Percentiles rank a stretch among this genome's conserved stretches.
Evolutionary conservation across 495 filamentous ascomycete genomes (phyloP).

Genomic region (Talaromyces borbonicus): DNA sequence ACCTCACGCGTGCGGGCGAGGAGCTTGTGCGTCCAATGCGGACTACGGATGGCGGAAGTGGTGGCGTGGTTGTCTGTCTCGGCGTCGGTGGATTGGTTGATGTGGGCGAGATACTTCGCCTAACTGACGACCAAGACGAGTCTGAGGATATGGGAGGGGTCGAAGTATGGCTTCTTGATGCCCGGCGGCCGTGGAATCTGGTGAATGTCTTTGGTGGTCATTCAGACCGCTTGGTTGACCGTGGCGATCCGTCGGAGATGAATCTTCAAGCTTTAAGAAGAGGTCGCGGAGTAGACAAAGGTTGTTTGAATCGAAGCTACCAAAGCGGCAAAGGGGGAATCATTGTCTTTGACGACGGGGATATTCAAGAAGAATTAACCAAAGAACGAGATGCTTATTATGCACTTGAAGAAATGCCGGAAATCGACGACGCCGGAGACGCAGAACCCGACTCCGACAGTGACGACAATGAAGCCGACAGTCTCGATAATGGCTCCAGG

Average conservation of each 20-base stretch:
- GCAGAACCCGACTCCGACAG: constrained; percentile 28
- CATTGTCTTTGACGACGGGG: constrained; percentile 89
- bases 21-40: constrained; percentile 76
- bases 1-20: constrained; percentile 66
- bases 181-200: constrained; percentile 88
- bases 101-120: constrained; percentile 59
- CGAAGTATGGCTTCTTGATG: constrained; percentile 91
- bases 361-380: constrained; percentile 79
- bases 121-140: constrained; percentile 44
- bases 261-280: constrained; percentile 43
- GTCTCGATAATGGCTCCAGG: constrained; percentile 30
- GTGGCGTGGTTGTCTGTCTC: constrained; percentile 83
- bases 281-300: constrained; percentile 44
- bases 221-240: constrained; percentile 17
- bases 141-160: constrained; percentile 60
- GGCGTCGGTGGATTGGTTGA: constrained; percentile 90
- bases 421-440: constrained; percentile 64
- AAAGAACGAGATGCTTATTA: constrained; percentile 72
- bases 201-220: constrained; percentile 81
- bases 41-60: constrained; percentile 65
- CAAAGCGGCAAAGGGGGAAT: constrained; percentile 72
- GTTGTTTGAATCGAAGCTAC: constrained; percentile 61
- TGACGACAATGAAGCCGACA: constrained; percentile 28
- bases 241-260: constrained; percentile 33
- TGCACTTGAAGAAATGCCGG: constrained; percentile 78